Evolutionary conservation across 257 asterid genomes (phyloP).

Genomic region (Lycium barbarum): DNA sequence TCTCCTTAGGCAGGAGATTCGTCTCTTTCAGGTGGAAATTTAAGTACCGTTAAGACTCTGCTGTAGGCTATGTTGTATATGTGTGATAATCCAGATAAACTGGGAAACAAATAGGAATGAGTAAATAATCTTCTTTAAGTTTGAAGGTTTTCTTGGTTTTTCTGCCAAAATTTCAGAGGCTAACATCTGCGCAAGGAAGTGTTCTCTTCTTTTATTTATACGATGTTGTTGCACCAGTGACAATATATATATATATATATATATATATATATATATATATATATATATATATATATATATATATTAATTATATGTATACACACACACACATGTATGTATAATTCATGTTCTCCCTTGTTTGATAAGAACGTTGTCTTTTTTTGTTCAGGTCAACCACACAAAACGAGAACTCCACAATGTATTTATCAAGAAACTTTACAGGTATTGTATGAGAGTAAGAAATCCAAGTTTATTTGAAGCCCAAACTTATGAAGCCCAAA

Average conservation of each 20-base stretch:
- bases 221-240: not conserved
- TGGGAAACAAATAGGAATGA: not conserved
- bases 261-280: not conserved
- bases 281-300: not conserved
- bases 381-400: constrained; percentile 82
- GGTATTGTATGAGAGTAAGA: constrained; percentile 47
- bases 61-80: constrained; percentile 13
- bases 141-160: not conserved
- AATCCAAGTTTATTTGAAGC: constrained; percentile 23
- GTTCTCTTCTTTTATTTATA: constrained; percentile 13
- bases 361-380: constrained; percentile 24
- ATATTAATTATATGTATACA: not conserved
- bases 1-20: too few species aligned
- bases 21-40: constrained; percentile 5
- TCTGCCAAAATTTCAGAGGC: constrained; percentile 16
- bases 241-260: not conserved
- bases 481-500: constrained; percentile 19
- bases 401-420: constrained; percentile 91
- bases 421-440: constrained; percentile 75
- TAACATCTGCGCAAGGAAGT: constrained; percentile 4
- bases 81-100: not conserved
- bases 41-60: not conserved
- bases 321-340: not conserved
- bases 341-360: not conserved
- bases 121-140: not conserved